Evolutionary conservation across 352 stramenopile species (phyloP), one percentile per base, ranked within the genome.

Genomic region (Globisporangium paroecandrum): DNA sequence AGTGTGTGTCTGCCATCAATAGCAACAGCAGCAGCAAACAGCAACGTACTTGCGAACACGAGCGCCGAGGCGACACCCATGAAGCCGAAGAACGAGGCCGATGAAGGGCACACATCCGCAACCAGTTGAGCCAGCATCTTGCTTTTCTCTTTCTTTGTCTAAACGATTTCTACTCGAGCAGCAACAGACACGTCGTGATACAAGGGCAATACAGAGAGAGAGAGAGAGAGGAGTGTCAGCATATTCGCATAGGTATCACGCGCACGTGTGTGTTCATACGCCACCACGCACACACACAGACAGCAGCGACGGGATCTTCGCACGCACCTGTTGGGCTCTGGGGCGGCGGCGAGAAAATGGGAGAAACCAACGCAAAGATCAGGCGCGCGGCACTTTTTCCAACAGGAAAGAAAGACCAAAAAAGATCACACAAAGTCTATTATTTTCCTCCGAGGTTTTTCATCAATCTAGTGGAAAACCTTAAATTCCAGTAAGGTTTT

Each of bases 11-110:
- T 4, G 15, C 7, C 43, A 22, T 20, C 43, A 55, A 49, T 51
- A 70, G 22, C 46, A 47, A 15, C n/a, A 32, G 15, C 34, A 47
- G 15, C n/a, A 32, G n/a, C 20, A 13, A 65, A 36, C 13, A 15
- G 46, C 41, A 64, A 90, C 88, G 76, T 85, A 97, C 90, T 98
- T 64, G 88, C 89, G 74, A 98, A 97, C 59, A 98, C 92, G 68
- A 98, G 89, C 25, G 93, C 93, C 62, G 89, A 90, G 66, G 97
- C 97, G 18, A 99, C 97, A 70, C 97, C 97, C 96, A 99, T 99
- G 82, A 99, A 99, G 71, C 98, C 98, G 76, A 99, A 99, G 89
- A 99, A 99, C 75, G 97, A 97, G 63, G 97, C 97, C 75, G 94
- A 99, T 66, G 97, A 97, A 55, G 97, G 97, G 79, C 97, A 99